Evolutionary conservation across 208 protist species (phyloP), one percentile per base, ranked within the genome.

Genomic region (Acanthamoeba divionensis): DNA sequence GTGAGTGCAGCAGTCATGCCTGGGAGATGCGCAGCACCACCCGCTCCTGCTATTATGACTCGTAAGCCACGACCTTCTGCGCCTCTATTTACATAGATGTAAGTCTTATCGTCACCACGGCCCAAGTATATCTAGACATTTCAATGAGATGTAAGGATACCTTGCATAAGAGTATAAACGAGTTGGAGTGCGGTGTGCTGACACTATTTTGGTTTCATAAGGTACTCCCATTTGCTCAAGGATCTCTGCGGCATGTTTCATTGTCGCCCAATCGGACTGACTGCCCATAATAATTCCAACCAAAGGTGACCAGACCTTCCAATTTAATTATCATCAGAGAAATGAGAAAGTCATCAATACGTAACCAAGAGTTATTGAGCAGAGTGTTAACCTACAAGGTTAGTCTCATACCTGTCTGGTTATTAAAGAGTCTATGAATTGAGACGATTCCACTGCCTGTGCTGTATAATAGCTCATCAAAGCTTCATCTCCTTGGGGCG

Each of bases 261-360:
- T 96, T 9, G 66, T 90, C 21, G 94, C 91, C 88, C 95, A 93
- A 90, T 97, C 95, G 5, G 94, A 96, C 86, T 97, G 94, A 77
- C 90, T 94, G 44, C 95, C 95, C 95, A 97, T 97, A 57, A 97
- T 96, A n/a, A 97, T 90, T 18, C 95, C 92, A 52, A 97, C 95
- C 2, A 93, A 47, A 13, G 95, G 92, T 18, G 89, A n/a, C 31
- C 36, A 36, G 55, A 26, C 7, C 52, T 66, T 18, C 0, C 24
- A 31, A 24, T 82, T 47, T 5, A 57, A n/a, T 57, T 24, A 57
- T 24, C 52, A n/a, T 57, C 15, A n/a, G 15, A 24, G 52, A 57
- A 24, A n/a, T n/a, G 18, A n/a, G n/a, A 24, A n/a, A 57, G 52
- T 57, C n/a, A n/a, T n/a, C n/a, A n/a, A n/a, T n/a, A n/a, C n/a